Percentiles rank a stretch among this genome's conserved stretches.
Conservation (phyloP, 129 eudicot species). For the Logfia minima region DNA sequence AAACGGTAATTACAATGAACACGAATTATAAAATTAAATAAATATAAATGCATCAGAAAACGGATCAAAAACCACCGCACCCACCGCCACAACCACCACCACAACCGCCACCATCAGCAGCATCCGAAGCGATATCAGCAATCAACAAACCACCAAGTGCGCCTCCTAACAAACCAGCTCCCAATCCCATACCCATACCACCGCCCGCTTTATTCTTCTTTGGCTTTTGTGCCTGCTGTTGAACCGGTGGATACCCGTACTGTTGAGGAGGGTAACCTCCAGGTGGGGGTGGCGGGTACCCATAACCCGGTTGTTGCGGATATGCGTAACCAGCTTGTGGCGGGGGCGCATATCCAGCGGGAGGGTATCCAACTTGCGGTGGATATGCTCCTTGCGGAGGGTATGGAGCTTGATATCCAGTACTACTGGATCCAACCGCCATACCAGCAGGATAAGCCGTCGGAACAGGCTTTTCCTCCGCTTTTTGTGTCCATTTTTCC, state of each 20-base stretch:
- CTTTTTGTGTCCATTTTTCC: conserved; percentile 26
- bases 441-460: conserved; percentile 40
- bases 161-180: conserved; percentile 67
- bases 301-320: conserved; percentile 34
- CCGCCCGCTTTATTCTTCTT: conserved; percentile 45
- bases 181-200: conserved; percentile 64
- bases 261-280: conserved; percentile 41
- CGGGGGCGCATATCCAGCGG: conserved; percentile 36
- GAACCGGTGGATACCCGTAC: conserved; percentile 39
- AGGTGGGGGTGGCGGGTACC: conserved; percentile 49
- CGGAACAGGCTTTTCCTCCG: conserved; percentile 28
- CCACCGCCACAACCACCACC: conserved; percentile 34
- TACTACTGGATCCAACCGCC: conserved; percentile 37
- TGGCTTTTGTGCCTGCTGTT: conserved; percentile 40
- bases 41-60: neutral
- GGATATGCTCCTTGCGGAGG: conserved; percentile 22
- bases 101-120: conserved; percentile 35
- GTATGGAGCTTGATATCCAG: conserved; percentile 36
- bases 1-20: conserved; percentile 2
- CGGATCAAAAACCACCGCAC: conserved; percentile 27
- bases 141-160: conserved; percentile 61
- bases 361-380: conserved; percentile 16
- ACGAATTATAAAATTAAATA: neutral
- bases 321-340: conserved; percentile 27
- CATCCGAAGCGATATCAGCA: conserved; percentile 48